Base-by-base conservation (phyloP, 2,329 filamentous ascomycete genomes). In the Beauveria medogensis region DNA sequence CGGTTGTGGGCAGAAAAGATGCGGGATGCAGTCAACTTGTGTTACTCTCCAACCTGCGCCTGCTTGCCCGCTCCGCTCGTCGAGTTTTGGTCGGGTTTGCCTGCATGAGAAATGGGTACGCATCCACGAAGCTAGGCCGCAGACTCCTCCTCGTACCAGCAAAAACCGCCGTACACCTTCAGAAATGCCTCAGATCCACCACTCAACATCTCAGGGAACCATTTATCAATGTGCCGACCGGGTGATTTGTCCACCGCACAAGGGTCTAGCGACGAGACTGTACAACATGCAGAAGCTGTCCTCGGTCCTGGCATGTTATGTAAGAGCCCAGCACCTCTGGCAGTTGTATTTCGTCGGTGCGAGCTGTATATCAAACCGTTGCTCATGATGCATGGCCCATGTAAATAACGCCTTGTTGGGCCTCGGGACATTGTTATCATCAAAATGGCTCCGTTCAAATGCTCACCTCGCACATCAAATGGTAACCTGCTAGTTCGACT, bases 101-200 rank as follows among this genome's bases (percentile, higher is more conserved):
- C 44, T 60, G 51, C 58, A 60, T 54, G 58, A 40, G 43, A 30
- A 44, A 60, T 60, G 58, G 58, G 30, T 50, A 60, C 58, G 16
- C 24, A 26, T 59, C 50, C 37, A 60, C 22, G 10, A 37, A 40
- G 43, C 41, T 48, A 26, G 50, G 56, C 48, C 34, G 18, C 48
- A 41, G 47, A 51, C 34, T 51, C 46, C 22, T 50, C 30, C 44
- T 55, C 8, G 18, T 16, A 41, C 16, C 55, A 53, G 37, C 56
- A 22, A 16, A 48, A 44, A 55, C 22, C 18, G 48, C 48, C 9
- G 28, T 28, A 22, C 44, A 58, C 18, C 34, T 50, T 43, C 48
- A 63, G 70, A 72, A 72, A 72, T 72, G 67, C 70, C 70, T 72
- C 70, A 71, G 65, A 61, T 65, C 68, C 68, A 67, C 67, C 58